Evolutionary conservation across 768 basidiomycete genomes (phyloP).

Genomic region (Auricularia cornea): DNA sequence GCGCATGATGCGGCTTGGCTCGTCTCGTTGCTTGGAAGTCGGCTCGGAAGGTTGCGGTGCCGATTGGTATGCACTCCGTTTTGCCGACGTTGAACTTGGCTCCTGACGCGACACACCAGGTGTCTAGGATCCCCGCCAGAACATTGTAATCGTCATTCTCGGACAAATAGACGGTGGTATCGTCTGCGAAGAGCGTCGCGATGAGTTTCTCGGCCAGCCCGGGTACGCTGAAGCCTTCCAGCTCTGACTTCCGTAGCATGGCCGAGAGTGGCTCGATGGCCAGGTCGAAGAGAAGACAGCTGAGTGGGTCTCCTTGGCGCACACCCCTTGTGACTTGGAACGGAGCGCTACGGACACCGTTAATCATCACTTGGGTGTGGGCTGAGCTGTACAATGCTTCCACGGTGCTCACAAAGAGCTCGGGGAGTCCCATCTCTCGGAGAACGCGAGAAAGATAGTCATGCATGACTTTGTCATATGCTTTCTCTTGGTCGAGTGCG

Average conservation of each 20-base stretch:
- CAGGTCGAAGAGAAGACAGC: slow-evolving; percentile 31
- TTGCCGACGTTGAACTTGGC: slow-evolving; percentile 37
- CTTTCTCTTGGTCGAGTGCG: slow-evolving; percentile 14
- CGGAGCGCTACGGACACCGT: too few species aligned
- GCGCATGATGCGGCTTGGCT: neutral
- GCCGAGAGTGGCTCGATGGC: too few species aligned
- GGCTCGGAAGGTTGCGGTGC: slow-evolving; percentile 14
- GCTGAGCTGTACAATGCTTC: slow-evolving; percentile 24
- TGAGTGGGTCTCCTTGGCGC: slow-evolving; percentile 7
- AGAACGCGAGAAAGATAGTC: slow-evolving; percentile 11
- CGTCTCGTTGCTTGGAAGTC: neutral
- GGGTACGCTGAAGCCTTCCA: slow-evolving; percentile 15
- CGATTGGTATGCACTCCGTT: slow-evolving; percentile 31
- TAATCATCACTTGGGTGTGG: neutral
- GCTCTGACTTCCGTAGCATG: slow-evolving; percentile 20
- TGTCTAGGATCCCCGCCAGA: slow-evolving; percentile 21
- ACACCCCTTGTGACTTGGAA: too few species aligned
- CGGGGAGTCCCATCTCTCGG: slow-evolving; percentile 4
- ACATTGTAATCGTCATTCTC: slow-evolving; percentile 18
- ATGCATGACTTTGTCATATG: slow-evolving; percentile 14
- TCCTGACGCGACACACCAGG: slow-evolving; percentile 33
- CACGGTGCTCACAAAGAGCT: slow-evolving; percentile 16
- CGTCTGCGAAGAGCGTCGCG: slow-evolving; percentile 29
- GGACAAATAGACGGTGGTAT: slow-evolving; percentile 30
- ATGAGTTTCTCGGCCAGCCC: slow-evolving; percentile 8